phyloP scores from a whole-genome alignment of 495 filamentous ascomycete genomes.

The Jackrogersella minutella region DNA sequence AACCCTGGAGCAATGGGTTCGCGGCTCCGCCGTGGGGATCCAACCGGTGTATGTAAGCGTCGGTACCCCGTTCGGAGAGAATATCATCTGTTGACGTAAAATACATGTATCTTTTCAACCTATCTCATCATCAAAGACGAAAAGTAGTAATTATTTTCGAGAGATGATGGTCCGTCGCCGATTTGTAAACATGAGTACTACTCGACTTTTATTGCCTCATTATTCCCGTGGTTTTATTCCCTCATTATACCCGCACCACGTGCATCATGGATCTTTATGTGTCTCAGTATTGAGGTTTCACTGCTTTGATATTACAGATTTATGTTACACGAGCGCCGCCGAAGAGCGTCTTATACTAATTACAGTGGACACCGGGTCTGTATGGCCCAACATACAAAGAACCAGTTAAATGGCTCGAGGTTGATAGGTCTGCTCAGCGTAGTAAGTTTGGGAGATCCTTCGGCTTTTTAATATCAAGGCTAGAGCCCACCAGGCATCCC shows the following conservation, averaged over 20 bases:
- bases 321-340: neutral
- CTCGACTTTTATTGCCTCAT: neutral
- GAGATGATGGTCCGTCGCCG: neutral
- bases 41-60: neutral
- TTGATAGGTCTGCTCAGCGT: neutral
- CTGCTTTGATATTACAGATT: neutral
- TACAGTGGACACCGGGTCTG: neutral
- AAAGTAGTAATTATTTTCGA: neutral
- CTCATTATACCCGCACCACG: neutral
- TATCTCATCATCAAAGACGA: neutral
- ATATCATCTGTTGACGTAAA: neutral
- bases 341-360: neutral
- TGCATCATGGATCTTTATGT: neutral
- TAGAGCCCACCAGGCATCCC: neutral
- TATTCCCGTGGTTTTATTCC: constrained; percentile 1
- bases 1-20: neutral
- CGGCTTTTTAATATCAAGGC: neutral
- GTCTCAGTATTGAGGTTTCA: neutral
- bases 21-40: neutral
- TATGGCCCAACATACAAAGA: neutral
- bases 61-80: neutral
- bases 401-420: neutral
- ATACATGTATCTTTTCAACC: neutral
- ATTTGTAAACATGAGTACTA: neutral
- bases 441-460: constrained; percentile 6